phyloP scores from a whole-genome alignment of 306 rosid genomes.

The Phaseolus lunatus region DNA sequence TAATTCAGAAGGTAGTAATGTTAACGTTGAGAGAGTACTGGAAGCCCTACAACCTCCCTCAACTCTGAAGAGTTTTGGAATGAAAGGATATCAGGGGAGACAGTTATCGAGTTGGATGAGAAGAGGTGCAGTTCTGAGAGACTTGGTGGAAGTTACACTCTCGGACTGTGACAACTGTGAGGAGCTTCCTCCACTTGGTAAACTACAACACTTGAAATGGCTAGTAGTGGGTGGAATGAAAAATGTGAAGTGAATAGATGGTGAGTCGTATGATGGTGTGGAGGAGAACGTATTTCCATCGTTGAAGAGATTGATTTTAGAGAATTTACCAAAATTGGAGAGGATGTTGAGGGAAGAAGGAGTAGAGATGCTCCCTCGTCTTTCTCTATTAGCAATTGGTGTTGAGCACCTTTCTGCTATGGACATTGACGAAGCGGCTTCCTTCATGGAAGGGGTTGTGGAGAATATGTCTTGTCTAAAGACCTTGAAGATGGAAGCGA shows the following conservation, averaged over 20 bases:
- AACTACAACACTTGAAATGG: not conserved
- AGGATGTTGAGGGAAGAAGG: not conserved
- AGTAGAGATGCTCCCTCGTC: too few species aligned
- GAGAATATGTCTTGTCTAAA: not conserved
- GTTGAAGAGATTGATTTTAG: not conserved
- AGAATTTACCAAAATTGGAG: not conserved
- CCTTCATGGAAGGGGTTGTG: not conserved
- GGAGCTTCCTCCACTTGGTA: constrained; percentile 31
- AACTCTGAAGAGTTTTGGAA: not conserved
- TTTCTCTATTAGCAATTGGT: too few species aligned
- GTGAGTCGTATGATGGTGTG: not conserved
- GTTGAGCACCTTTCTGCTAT: not conserved
- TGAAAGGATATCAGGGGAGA: not conserved
- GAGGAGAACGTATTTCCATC: constrained; percentile 21
- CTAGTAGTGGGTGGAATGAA: not conserved
- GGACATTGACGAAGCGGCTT: not conserved
- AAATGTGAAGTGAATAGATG: constrained; percentile 7
- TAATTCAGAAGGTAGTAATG: not conserved
- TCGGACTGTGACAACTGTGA: not conserved
- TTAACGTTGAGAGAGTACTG: not conserved
- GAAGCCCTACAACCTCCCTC: constrained; percentile 26
- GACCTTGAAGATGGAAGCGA: fast-evolving
- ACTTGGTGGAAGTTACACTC: not conserved
- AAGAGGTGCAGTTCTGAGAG: not conserved
- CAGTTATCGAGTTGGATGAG: not conserved